Evolutionary conservation across 1,284 basidiomycete genomes (phyloP).

Genomic region (Puccinia coronata): DNA sequence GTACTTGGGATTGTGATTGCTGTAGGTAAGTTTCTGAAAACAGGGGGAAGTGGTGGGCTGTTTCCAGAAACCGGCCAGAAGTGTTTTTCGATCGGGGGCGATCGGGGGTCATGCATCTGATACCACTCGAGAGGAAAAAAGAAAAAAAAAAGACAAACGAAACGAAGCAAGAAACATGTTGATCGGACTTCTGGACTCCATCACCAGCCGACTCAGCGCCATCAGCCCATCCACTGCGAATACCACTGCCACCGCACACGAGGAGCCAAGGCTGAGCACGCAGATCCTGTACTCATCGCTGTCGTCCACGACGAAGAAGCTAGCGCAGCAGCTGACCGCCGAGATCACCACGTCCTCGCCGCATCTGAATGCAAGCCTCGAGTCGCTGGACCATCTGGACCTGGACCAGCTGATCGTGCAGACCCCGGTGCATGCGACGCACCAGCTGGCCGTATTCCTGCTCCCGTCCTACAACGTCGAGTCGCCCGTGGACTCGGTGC

Average conservation of each 20-base stretch:
- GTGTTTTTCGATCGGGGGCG: no score
- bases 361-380: background rate
- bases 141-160: no score
- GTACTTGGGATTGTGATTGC: no score
- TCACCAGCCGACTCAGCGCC: background rate
- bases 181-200: background rate
- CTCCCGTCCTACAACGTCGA: constrained; percentile 48
- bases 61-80: no score
- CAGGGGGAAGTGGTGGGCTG: no score
- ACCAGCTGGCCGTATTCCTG: constrained; percentile 21
- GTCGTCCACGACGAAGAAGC: constrained; percentile 4
- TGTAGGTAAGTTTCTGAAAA: no score
- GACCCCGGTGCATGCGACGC: constrained; percentile 2
- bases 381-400: background rate
- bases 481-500: constrained; percentile 46
- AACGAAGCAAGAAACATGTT: no score
- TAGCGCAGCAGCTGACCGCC: background rate
- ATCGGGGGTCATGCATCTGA: no score
- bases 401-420: background rate
- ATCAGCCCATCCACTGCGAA: background rate
- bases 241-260: background rate
- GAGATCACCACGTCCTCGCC: background rate
- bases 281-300: constrained; percentile 2
- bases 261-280: background rate
- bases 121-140: no score